Percentiles rank a stretch among this genome's conserved stretches.
These are phyloP conservation scores for Schwanniomyces sp. DNA, from an alignment of 805 yeast genomes.

Conservation along the genomic window DNA sequence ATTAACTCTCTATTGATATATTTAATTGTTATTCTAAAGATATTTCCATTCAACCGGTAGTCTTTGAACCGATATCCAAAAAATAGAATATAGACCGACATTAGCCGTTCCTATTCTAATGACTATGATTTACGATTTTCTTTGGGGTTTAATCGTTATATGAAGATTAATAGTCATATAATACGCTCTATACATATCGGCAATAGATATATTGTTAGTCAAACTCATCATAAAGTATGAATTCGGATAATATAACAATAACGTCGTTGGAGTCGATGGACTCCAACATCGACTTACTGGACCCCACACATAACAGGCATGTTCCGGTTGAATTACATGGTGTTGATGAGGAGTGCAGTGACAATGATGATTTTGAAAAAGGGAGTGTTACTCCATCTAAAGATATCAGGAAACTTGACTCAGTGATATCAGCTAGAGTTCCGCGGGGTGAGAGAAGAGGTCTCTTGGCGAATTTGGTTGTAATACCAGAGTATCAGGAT, in stretches of 20 bases:
- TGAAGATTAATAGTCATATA: background rate
- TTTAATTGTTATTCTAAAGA: too few relatives aligned
- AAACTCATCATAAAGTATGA: background rate
- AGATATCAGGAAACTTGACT: background rate
- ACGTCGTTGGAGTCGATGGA: slow-evolving; percentile 1
- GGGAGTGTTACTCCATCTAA: background rate
- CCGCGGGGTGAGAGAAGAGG: slow-evolving; percentile 55
- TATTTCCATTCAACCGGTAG: too few relatives aligned
- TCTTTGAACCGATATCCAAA: too few relatives aligned
- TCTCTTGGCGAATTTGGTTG: slow-evolving; percentile 46
- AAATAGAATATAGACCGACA: background rate
- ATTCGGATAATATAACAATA: background rate
- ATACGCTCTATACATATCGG: background rate
- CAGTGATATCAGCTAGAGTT: slow-evolving; percentile 12
- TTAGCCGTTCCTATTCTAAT: background rate
- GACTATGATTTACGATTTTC: background rate
- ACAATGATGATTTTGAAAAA: background rate
- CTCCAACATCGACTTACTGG: background rate
- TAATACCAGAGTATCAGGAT: slow-evolving; percentile 72
- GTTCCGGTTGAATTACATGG: background rate
- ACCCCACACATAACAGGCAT: background rate
- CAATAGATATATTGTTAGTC: background rate
- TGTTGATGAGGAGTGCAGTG: background rate
- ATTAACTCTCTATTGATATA: too few relatives aligned
- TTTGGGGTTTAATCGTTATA: background rate